Conservation (phyloP, 352 stramenopile species). For the Pythium folliculosum region DNA sequence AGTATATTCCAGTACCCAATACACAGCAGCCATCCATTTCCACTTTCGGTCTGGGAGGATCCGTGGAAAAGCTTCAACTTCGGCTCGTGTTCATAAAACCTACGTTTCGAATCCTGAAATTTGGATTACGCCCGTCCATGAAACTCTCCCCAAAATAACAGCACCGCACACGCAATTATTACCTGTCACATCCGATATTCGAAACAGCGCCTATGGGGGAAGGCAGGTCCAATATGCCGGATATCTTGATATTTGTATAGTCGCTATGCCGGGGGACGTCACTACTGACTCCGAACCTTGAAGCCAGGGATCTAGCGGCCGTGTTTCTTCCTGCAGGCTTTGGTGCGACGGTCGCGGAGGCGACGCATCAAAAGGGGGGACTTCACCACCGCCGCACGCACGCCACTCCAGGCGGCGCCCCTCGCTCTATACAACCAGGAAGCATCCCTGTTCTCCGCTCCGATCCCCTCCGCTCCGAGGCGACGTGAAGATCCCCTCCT, state of each 20-base stretch:
- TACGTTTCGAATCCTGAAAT: not conserved
- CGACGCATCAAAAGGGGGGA: constrained; percentile 10
- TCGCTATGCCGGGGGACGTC: constrained; percentile 15
- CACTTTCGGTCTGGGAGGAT: not conserved
- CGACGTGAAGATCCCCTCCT: too few species aligned
- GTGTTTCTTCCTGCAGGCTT: constrained; percentile 12
- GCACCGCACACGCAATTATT: not conserved
- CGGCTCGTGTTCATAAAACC: not conserved
- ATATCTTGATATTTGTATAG: constrained; percentile 21
- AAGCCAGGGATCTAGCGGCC: constrained; percentile 22
- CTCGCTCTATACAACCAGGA: not conserved
- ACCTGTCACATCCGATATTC: constrained; percentile 10
- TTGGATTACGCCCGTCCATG: not conserved
- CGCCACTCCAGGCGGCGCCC: not conserved
- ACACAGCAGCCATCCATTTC: not conserved
- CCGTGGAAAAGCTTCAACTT: constrained; percentile 1
- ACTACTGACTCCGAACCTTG: constrained; percentile 19
- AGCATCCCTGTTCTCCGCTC: not conserved
- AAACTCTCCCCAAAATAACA: constrained; percentile 5
- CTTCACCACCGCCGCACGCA: not conserved
- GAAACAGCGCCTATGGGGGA: constrained; percentile 6
- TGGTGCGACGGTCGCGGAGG: not conserved
- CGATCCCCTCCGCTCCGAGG: too few species aligned
- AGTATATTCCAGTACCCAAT: too few species aligned
- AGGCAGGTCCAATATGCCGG: not conserved